These are phyloP conservation scores for Eimeria maxima DNA, from an alignment of 169 alveolate genomes.

Conservation along the genomic window DNA sequence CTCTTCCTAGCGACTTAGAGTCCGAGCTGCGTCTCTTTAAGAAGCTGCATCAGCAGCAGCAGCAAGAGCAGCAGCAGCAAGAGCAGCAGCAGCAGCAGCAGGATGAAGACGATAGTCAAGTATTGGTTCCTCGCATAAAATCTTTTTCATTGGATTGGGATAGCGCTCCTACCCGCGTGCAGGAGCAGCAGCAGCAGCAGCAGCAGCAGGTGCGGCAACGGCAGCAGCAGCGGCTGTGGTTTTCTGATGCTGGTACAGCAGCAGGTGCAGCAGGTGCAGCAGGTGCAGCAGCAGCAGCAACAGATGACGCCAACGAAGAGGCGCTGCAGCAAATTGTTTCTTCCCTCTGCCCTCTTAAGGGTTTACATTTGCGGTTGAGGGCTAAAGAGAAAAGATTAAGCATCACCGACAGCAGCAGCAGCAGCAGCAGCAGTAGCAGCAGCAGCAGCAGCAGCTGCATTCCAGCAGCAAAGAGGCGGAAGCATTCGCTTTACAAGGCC, in stretches of 20 bases:
- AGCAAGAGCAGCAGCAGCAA: slow-evolving; percentile 29
- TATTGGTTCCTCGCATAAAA: neutral
- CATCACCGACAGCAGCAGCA: slow-evolving; percentile 4
- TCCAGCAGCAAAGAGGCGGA: neutral
- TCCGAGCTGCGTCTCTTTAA: slow-evolving; percentile 21
- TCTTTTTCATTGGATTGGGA: neutral
- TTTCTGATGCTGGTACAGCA: neutral
- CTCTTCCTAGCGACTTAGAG: neutral
- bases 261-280: slow-evolving; percentile 37
- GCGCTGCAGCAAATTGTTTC: neutral
- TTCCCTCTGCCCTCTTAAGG: neutral
- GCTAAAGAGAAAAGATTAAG: neutral
- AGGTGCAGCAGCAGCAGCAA: slow-evolving; percentile 19
- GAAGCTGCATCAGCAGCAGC: no score
- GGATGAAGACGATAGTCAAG: neutral
- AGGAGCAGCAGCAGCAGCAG: slow-evolving; percentile 33
- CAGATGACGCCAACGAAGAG: neutral
- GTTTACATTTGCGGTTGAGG: neutral
- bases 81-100: slow-evolving; percentile 61
- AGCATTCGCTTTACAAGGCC: slow-evolving; percentile 4
- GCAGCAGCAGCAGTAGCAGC: slow-evolving; percentile 35
- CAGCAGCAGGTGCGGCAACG: slow-evolving; percentile 6
- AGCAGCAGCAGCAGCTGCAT: no score
- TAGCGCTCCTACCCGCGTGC: no score
- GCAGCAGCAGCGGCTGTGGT: slow-evolving; percentile 50